These are phyloP conservation scores for Dendrocalamus sinicus DNA, from an alignment of 176 grass and related monocot genomes.

Conservation along the genomic window DNA sequence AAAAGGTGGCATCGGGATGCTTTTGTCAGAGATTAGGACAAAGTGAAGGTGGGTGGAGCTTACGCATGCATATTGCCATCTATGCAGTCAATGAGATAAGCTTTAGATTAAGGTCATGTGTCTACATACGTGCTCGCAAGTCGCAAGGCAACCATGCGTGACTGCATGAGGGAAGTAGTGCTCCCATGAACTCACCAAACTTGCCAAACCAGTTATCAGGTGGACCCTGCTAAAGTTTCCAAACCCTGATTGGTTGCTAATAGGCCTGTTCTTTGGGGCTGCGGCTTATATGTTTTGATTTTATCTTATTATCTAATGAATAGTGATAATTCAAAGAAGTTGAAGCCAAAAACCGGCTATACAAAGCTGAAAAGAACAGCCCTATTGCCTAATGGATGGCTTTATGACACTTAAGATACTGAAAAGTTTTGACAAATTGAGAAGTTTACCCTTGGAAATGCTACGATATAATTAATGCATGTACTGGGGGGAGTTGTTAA, in stretches of 20 bases:
- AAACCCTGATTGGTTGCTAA: conserved; percentile 6
- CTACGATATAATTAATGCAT: conserved; percentile 3
- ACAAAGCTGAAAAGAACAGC: too few species aligned
- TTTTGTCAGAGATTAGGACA: conserved; percentile 5
- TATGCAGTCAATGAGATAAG: conserved; percentile 46
- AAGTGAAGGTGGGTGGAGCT: conserved; percentile 47
- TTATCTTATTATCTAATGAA: too few species aligned
- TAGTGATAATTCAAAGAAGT: too few species aligned
- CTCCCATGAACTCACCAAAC: conserved; percentile 30
- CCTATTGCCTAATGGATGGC: conserved; percentile 5
- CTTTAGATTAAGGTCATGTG: conserved; percentile 6
- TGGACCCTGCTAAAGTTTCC: conserved; percentile 17
- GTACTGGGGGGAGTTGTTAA: conserved; percentile 12
- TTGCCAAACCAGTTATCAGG: conserved; percentile 20
- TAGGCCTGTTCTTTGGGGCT: too few species aligned
- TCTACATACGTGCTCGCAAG: not conserved
- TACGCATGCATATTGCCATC: conserved; percentile 56
- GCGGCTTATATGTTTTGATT: too few species aligned
- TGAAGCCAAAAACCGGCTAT: too few species aligned
- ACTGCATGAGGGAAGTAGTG: not conserved
- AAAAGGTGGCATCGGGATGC: conserved; percentile 12
- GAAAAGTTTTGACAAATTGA: not conserved
- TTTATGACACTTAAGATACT: conserved; percentile 1
- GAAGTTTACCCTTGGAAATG: not conserved
- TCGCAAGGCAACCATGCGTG: conserved; percentile 20